Evolutionary conservation across 306 rosid genomes (phyloP).

Genomic region (Alnus glutinosa): DNA sequence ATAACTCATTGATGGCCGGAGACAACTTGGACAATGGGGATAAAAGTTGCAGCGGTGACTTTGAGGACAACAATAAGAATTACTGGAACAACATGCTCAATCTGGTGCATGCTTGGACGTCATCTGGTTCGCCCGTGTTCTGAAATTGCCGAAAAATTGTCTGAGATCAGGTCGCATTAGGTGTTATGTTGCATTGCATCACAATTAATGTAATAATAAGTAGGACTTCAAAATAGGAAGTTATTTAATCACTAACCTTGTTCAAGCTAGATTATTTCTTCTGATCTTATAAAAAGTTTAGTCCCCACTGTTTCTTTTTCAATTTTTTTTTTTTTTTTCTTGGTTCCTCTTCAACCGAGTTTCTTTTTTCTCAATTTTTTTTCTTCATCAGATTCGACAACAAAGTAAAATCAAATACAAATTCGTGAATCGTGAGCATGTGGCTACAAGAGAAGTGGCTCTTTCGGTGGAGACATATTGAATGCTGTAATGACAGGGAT

Average conservation of each 20-base stretch:
- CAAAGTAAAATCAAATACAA: too few species aligned
- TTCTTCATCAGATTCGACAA: too few species aligned
- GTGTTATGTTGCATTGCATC: neutral
- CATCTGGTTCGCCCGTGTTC: constrained; percentile 46
- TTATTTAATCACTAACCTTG: neutral
- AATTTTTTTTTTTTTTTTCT: neutral
- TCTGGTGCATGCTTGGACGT: constrained; percentile 41
- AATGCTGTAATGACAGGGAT: too few species aligned
- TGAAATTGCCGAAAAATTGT: neutral
- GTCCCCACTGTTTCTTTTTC: neutral
- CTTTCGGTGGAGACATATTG: too few species aligned
- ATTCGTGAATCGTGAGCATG: too few species aligned
- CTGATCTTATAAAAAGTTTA: too few species aligned
- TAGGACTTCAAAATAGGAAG: neutral
- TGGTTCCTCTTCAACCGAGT: too few species aligned
- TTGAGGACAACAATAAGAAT: constrained; percentile 37
- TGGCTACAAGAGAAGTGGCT: too few species aligned
- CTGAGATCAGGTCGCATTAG: neutral
- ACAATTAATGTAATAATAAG: too few species aligned
- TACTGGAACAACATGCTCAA: constrained; percentile 42
- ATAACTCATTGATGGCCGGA: neutral
- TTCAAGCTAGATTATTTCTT: too few species aligned
- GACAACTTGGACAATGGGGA: constrained; percentile 19
- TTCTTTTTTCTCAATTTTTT: too few species aligned
- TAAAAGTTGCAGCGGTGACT: constrained; percentile 30